These are phyloP conservation scores for Lophium mytilinum DNA, from an alignment of 495 filamentous ascomycete genomes.

Conservation along the genomic window DNA sequence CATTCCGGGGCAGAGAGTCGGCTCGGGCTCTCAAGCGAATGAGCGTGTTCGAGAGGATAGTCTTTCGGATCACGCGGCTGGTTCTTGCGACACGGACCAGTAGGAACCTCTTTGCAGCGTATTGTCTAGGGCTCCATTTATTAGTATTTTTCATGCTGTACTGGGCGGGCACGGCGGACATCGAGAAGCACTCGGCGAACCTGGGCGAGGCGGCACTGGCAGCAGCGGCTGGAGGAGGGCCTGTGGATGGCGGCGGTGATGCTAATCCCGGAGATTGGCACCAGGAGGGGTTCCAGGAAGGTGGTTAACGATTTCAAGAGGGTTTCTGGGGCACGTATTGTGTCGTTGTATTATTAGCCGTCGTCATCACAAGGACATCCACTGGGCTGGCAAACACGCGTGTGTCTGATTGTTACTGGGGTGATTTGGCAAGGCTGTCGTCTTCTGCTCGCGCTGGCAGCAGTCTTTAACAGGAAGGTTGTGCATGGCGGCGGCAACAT, in stretches of 20 bases:
- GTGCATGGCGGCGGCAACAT: background rate
- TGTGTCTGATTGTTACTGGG: background rate
- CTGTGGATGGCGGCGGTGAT: slow-evolving; percentile 18
- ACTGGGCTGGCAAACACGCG: background rate
- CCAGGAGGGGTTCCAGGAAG: slow-evolving; percentile 46
- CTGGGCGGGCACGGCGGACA: slow-evolving; percentile 55
- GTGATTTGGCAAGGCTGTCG: background rate
- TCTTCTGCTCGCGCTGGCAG: background rate
- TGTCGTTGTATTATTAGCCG: slow-evolving; percentile 4
- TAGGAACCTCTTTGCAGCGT: slow-evolving; percentile 89
- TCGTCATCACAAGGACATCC: background rate
- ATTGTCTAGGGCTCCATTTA: slow-evolving; percentile 82
- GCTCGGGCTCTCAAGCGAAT: slow-evolving; percentile 91
- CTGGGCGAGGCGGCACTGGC: slow-evolving; percentile 41
- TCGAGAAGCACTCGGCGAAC: slow-evolving; percentile 37
- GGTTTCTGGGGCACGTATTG: background rate
- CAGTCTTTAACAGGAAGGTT: background rate
- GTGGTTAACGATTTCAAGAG: slow-evolving; percentile 5
- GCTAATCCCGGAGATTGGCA: slow-evolving; percentile 53
- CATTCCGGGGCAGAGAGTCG: slow-evolving; percentile 85
- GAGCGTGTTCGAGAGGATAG: slow-evolving; percentile 79
- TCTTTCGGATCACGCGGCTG: slow-evolving; percentile 85
- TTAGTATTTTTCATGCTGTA: slow-evolving; percentile 81
- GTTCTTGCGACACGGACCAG: slow-evolving; percentile 85
- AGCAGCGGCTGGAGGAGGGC: slow-evolving; percentile 19